Base-by-base conservation (phyloP, 1,284 basidiomycete genomes). In the Kalmanozyma brasiliensis region DNA sequence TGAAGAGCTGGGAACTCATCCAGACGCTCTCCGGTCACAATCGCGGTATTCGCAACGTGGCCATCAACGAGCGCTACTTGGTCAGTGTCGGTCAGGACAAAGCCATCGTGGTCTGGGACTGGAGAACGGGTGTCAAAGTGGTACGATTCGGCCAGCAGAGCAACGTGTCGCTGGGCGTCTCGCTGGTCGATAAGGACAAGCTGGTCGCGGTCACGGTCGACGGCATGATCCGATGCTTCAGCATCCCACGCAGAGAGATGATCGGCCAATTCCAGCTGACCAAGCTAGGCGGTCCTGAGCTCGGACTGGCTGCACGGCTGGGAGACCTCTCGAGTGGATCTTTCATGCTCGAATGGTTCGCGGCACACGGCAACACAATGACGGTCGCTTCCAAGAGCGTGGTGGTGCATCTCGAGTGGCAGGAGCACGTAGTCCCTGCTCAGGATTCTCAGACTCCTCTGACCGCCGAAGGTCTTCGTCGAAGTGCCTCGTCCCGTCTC, bases 101-200 rank as follows among this genome's bases (percentile, higher is more conserved):
- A 78, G 93, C 92, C 0, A 86, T 94, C n/a, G 91, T 94, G 7
- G 92, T 91, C 66, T 94, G 93, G 92, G 84, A 84, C 57, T 84
- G 83, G 83, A 11, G 74, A 22, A 82, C 80, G 2, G 93, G 93
- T 2, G 89, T 88, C 29, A 94, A 94, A 84, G 88, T 94, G 43
- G 90, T 93, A 20, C 86, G 91, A 8, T 94, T 94, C 75, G 93
- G 93, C 1, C 93, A 95, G 81, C 93, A 94, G 84, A 94, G 91
- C 26, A 94, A 93, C 14, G 88, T 94, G 65, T 92, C 91, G 74
- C 90, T 94, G 42, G 93, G 93, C 9, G 91, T 94, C 29, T 91
- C 92, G 81, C 87, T 95, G 34, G 87, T 94, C 35, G 85, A 85
- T 32, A 80, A 83, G 10, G 83, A 85, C 46, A 86, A 90, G 40